Evolutionary conservation across 148 eudicot species (phyloP), one percentile per base, ranked within the genome.

Genomic region (Chenopodium berlandieri): DNA sequence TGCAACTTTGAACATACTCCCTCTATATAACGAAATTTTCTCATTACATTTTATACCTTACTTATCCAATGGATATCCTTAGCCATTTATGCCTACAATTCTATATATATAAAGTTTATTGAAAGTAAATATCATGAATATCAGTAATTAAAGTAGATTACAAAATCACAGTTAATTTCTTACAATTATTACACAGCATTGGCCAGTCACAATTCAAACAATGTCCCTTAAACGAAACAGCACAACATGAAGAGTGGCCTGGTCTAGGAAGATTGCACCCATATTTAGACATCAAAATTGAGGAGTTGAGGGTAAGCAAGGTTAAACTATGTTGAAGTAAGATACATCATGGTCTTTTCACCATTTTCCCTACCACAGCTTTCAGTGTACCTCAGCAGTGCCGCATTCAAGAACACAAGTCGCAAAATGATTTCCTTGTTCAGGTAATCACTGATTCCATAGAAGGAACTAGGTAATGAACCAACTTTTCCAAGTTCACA

Each of bases 401-500:
- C 44, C 4, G 44, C 44, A 40, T 40, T 40, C 44, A 40, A 40
- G 44, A 40, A 40, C 44, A 40, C 44, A 40, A 40, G 44, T 40
- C 44, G 44, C 44, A 6, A 40, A 37, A 40, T 7, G 5, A 40
- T 40, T 40, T 22, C 71, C 37, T 11, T 12, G 31, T 78, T 23
- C 6, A 23, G 30, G 19, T 67, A 19, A 46, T 22, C 34, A 67
- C 63, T 17, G 7, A 32, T 2, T 13, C 19, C 40, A 50, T 32
- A 54, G 62, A 10, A 65, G 11, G 34, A 19, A 14, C 44, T 64
- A 14, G 34, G 52, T 30, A n/a, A 78, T 27, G 56, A 25, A 9
- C 40, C 75, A 50, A 1, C 40, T 63, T 64, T 25, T 63, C 22
- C 1, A 60, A 4, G 10, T 65, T 84, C 85, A 93, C 63, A 94